Base-by-base conservation (phyloP, 1,284 basidiomycete genomes). In the Gymnopus androsaceus region DNA sequence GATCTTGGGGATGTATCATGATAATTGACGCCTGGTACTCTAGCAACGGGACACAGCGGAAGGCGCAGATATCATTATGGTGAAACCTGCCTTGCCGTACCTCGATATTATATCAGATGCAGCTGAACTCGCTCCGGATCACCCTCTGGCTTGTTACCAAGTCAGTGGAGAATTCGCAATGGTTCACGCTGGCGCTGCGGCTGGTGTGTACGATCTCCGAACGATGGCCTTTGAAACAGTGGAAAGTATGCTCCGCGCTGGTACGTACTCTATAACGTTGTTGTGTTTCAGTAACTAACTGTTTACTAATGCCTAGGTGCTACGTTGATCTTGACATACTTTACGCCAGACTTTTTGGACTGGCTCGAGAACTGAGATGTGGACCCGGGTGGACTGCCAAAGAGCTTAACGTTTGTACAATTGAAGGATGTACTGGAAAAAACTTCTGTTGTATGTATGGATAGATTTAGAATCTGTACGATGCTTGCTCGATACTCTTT, bases 31-130 rank as follows among this genome's bases (percentile, higher is more conserved):
- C 51, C 25, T 41, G 51, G 33, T 58, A 23, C 38, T 44, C 46
- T 68, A 97, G 94, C 75, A 85, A 78, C 90, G 95, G 42, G 97
- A 99, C 69, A 82, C 85, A 0, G 75, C 69, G n/a, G 96, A 99
- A 75, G 97, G 97, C 21, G 97, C 97, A 15, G 97, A 99, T 70
- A 93, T 99, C 64, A 87, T 99, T 68, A 99, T 99, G 96, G 94
- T 99, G 69, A 99, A 99, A 71, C 97, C 97, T 9, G 84, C 93
- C 0, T 73, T 98, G 57, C 95, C 95, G 0, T 99, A 99, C 77
- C 90, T 99, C 49, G 97, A 99, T 74, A 88, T 99, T 69, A 89
- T 99, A 59, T 82, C 90, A 33, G 94, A 98, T 66, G 94, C 94
- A 21, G 84, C 90, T 1, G 74, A 88, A 61, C 78, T 98, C 40